Percentiles rank a stretch among this genome's conserved stretches.
These are phyloP conservation scores for Aspergillus piperis DNA, from an alignment of 2,329 filamentous ascomycete genomes.

Conservation along the genomic window DNA sequence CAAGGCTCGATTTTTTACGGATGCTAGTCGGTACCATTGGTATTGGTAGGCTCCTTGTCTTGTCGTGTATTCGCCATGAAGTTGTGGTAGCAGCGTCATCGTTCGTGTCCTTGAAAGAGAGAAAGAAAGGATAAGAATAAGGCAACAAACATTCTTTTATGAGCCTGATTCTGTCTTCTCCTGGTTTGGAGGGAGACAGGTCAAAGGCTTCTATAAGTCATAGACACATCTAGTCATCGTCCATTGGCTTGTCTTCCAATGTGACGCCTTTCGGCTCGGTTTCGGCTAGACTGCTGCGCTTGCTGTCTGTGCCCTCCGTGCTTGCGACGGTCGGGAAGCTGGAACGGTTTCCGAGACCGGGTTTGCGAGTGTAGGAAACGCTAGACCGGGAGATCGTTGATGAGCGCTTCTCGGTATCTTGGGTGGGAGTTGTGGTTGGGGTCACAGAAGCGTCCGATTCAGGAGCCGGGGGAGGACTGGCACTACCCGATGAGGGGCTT, in stretches of 20 bases:
- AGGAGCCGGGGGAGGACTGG: slow-evolving; percentile 33
- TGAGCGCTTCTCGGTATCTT: slow-evolving; percentile 62
- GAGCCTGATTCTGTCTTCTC: not conserved
- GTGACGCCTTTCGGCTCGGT: slow-evolving; percentile 58
- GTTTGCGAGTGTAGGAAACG: slow-evolving; percentile 51
- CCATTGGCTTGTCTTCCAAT: slow-evolving; percentile 75
- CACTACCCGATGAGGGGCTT: slow-evolving; percentile 29
- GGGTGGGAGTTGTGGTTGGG: slow-evolving; percentile 31
- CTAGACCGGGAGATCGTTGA: slow-evolving; percentile 58
- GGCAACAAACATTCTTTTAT: not conserved
- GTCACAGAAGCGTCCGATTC: slow-evolving; percentile 38
- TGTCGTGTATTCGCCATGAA: not conserved
- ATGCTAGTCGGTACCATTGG: too few species aligned
- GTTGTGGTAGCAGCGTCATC: not conserved
- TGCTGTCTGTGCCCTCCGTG: slow-evolving; percentile 32
- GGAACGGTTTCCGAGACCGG: slow-evolving; percentile 49
- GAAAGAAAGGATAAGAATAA: not conserved
- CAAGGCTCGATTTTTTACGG: not conserved
- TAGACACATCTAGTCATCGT: slow-evolving; percentile 50
- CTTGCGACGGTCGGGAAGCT: slow-evolving; percentile 31
- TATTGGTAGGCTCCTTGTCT: not conserved
- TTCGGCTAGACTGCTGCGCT: slow-evolving; percentile 39
- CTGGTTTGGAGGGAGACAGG: not conserved
- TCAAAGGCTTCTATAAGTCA: not conserved
- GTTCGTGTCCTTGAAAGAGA: not conserved